Evolutionary conservation across 75 land plant species (phyloP), one percentile per base, ranked within the genome.

Genomic region (Ceratopteris richardii): DNA sequence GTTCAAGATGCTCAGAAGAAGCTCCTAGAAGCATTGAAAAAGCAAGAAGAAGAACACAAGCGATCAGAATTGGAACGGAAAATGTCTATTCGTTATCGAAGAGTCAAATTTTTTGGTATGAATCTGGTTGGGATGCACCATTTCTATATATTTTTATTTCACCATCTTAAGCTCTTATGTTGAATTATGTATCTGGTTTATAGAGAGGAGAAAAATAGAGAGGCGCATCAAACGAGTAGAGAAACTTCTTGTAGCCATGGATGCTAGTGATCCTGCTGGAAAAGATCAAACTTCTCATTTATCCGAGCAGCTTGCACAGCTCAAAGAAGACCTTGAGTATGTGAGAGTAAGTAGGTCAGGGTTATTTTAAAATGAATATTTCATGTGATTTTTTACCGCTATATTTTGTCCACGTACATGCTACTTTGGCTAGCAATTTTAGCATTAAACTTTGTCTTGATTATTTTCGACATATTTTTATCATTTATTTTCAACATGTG

Each of bases 281-380:
- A 46, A 29, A 4, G 37, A 31, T 17, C 70, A 66, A 41, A 51
- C 54, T 44, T 56, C 69, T 18, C 64, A 71, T 25, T 64, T 77
- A 42, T 48, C 83, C 29, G 65, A 65, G 29, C 84, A 95, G 57
- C 96, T 95, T 63, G 39, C 67, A 20, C 80, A 82, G 44, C 78
- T 95, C 54, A 90, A 70, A 64, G 91, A 90, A 69, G 96, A 90
- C 65, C 96, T 94, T 65, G 96, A 94, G 79, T 94, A 94, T 81
- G 87, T 94, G 46, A 62, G 91, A 71, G 98, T 94, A 76, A 65
- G 88, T 65, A 31, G 37, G 9, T 3, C 9, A 33, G 37, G 9
- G 37, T 3, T 9, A 4, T 33, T 4, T 3, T 33, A 33, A 33
- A 33, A 33, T 33, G 3, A 9, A 33, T 33, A n/a, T n/a, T n/a